Percentiles rank a stretch among this genome's conserved stretches.
Evolutionary conservation across 2,329 filamentous ascomycete genomes (phyloP).

Genomic region (Calonectria pteridis): DNA sequence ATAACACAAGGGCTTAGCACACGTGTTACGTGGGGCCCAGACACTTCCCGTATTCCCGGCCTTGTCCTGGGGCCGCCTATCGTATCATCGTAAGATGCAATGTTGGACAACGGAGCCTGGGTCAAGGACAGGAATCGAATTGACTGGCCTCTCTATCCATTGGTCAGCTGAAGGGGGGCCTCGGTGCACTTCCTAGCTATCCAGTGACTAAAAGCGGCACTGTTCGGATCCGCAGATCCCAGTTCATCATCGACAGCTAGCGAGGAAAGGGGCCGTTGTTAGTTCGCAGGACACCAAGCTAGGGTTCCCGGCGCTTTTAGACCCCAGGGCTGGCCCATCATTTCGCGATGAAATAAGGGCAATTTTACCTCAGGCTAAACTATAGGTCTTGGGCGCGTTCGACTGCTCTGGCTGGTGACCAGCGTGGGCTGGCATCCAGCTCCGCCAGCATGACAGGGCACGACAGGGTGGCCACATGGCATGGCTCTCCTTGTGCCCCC

Average conservation of each 20-base stretch:
- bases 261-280: slow-evolving; percentile 1
- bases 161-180: neutral
- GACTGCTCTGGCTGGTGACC: neutral
- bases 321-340: slow-evolving; percentile 36
- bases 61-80: neutral
- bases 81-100: neutral
- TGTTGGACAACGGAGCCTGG: neutral
- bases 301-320: slow-evolving; percentile 21
- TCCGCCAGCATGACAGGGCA: slow-evolving; percentile 31
- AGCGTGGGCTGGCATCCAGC: slow-evolving; percentile 20
- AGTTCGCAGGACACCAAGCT: neutral
- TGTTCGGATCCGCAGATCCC: slow-evolving; percentile 10
- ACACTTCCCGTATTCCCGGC: neutral
- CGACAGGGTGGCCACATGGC: slow-evolving; percentile 44
- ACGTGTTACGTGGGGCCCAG: neutral
- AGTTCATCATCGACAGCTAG: slow-evolving; percentile 13
- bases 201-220: neutral
- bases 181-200: too few relatives aligned
- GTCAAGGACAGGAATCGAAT: neutral
- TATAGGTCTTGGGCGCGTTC: slow-evolving; percentile 26
- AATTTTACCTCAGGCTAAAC: slow-evolving; percentile 39
- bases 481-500: slow-evolving; percentile 21
- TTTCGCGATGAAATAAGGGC: slow-evolving; percentile 41
- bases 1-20: neutral
- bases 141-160: neutral